phyloP scores from a whole-genome alignment of 2,329 filamentous ascomycete genomes.

The Fusarium lateritium region DNA sequence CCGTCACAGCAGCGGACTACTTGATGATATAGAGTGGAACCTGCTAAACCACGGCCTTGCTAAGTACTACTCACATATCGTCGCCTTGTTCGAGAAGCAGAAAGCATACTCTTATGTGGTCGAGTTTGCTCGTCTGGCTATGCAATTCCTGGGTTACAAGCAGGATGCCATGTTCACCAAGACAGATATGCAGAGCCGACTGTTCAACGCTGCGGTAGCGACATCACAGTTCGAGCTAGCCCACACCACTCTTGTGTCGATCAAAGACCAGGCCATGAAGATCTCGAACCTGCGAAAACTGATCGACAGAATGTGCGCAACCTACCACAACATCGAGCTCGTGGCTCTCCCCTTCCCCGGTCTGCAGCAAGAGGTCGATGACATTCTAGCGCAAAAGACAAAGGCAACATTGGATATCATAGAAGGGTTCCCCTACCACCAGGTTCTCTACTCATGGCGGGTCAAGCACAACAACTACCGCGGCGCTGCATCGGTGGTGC shows the following conservation, averaged over 20 bases:
- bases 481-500: conserved; percentile 76
- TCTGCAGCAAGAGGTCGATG: conserved; percentile 84
- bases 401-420: conserved; percentile 76
- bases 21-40: conserved; percentile 82
- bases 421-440: conserved; percentile 83
- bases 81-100: conserved; percentile 83
- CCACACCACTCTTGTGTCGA: conserved; percentile 82
- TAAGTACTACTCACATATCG: conserved; percentile 89
- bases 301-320: conserved; percentile 77
- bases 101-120: conserved; percentile 85
- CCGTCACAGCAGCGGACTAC: conserved; percentile 74
- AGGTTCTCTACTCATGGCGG: conserved; percentile 92
- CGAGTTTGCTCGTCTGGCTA: conserved; percentile 83
- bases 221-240: conserved; percentile 87
- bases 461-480: conserved; percentile 89
- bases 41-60: conserved; percentile 80
- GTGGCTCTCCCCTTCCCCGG: conserved; percentile 84
- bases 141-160: conserved; percentile 70
- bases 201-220: conserved; percentile 86
- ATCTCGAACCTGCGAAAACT: conserved; percentile 79
- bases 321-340: conserved; percentile 75
- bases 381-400: conserved; percentile 80
- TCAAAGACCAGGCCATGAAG: conserved; percentile 80
- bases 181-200: conserved; percentile 82
- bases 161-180: conserved; percentile 61